Conservation (phyloP, 2,329 filamentous ascomycete species). For the Botrytis hyacinthi region DNA sequence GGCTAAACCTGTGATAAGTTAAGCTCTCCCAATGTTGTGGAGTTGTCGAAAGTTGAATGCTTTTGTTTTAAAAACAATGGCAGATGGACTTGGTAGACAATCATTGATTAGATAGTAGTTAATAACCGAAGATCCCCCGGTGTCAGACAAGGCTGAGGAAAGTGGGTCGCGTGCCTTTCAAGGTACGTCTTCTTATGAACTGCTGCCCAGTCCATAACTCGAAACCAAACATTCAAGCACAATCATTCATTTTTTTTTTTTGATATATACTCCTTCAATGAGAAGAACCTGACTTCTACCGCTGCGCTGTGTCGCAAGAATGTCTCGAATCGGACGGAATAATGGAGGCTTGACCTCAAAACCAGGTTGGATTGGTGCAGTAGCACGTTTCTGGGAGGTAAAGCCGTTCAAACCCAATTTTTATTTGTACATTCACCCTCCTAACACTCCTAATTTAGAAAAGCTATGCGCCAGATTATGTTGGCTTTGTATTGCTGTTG, state of each 20-base stretch:
- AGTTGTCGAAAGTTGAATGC: background rate
- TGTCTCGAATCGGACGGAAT: conserved; percentile 18
- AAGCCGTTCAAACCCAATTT: conserved; percentile 4
- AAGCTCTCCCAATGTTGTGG: background rate
- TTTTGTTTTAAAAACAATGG: background rate
- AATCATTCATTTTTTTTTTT: background rate
- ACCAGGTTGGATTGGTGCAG: conserved; percentile 35
- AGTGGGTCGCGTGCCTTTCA: conserved; percentile 5
- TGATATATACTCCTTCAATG: conserved; percentile 8
- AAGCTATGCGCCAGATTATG: conserved; percentile 85
- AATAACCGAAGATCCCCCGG: background rate
- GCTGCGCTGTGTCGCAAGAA: conserved; percentile 19
- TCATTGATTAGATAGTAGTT: conserved; percentile 5
- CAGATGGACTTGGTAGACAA: background rate
- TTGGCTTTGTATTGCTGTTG: conserved; percentile 72
- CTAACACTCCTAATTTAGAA: conserved; percentile 48
- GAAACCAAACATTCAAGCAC: background rate
- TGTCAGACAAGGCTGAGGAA: conserved; percentile 13
- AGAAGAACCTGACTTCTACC: conserved; percentile 20
- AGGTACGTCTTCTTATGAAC: background rate
- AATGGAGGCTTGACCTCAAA: conserved; percentile 29
- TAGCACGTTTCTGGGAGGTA: conserved; percentile 40
- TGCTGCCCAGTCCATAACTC: background rate
- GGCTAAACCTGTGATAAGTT: background rate
- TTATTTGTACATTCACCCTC: background rate